Evolutionary conservation across 1,139 yeast genomes (phyloP), one percentile per base, ranked within the genome.

Genomic region (Geotrichum armillariae): DNA sequence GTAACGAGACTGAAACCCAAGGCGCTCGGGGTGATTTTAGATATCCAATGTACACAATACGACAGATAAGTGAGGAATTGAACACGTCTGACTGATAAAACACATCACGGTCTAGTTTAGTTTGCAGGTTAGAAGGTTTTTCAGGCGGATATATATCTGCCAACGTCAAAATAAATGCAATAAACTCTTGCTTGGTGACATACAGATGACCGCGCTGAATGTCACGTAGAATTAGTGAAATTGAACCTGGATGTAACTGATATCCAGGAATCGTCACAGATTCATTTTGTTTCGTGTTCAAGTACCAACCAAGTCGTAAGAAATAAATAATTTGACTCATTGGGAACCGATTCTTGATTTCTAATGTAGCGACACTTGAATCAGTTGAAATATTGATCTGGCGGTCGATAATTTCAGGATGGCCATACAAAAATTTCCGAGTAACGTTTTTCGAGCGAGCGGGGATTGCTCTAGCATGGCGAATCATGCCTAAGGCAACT

Each of bases 21-120:
- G 49, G 49, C 3, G 40, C 23, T 4, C 31, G 20, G 4, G 49
- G 49, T 5, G 46, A 35, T 25, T 46, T 46, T 18, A 41, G 14
- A 31, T 40, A 46, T 14, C 46, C 49, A 12, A 46, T 41, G 17
- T 18, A 27, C 9, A 46, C 37, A 4, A 46, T 25, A 4, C 41
- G 33, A 4, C 40, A 35, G 14, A 46, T 34, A 6, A 46, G 29
- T 18, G 31, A 21, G 5, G 46, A 16, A 7, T 25, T 46, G 36
- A 46, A 46, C n/a, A 40, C 20, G 16, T 46, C 41, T n/a, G 32
- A 21, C 25, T 45, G 42, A 20, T 12, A 37, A 8, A 31, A 25
- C 7, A 38, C 38, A 9, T 21, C 35, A 18, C 14, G 12, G 12
- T 25, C 16, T 11, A 11, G 11, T 25, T 12, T 16, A 12, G 21